phyloP scores from a whole-genome alignment of 1,139 yeast species.

The Suhomyces coccinellae region DNA sequence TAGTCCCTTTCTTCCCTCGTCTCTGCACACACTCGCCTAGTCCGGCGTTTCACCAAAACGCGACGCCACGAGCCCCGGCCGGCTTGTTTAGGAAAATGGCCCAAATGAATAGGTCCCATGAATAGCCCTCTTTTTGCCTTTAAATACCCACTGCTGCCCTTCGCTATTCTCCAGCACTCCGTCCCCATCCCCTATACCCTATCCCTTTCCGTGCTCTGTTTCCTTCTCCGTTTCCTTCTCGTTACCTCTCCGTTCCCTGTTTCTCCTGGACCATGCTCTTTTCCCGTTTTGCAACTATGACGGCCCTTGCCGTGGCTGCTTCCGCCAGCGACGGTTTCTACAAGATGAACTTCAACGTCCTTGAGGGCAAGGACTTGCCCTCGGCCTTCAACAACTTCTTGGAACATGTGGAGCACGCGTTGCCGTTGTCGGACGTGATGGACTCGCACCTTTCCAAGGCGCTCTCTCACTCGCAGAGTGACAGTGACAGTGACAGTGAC shows the following conservation, averaged over 20 bases:
- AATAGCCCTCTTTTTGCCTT: too few species aligned
- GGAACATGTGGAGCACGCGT: conserved; percentile 4
- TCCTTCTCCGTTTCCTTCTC: neutral
- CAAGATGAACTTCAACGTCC: conserved; percentile 23
- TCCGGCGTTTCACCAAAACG: neutral
- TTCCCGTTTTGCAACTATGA: conserved; percentile 18
- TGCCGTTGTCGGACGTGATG: neutral
- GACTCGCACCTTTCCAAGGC: neutral
- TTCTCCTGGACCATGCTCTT: conserved; percentile 9
- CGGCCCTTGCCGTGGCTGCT: conserved; percentile 14
- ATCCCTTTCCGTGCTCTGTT: neutral
- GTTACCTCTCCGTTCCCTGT: neutral
- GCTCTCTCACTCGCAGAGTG: neutral
- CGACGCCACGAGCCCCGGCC: neutral
- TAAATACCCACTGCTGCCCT: too few species aligned
- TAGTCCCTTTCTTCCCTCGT: neutral
- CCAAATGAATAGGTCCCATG: neutral
- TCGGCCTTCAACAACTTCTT: conserved; percentile 19
- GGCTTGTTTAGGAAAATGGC: neutral
- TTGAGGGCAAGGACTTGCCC: conserved; percentile 19
- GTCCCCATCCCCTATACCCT: neutral
- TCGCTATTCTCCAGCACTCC: neutral
- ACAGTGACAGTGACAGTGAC: neutral
- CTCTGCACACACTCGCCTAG: neutral
- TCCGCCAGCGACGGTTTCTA: conserved; percentile 25